Evolutionary conservation across 331 rosid genomes (phyloP).

Genomic region (Arachis monticola): DNA sequence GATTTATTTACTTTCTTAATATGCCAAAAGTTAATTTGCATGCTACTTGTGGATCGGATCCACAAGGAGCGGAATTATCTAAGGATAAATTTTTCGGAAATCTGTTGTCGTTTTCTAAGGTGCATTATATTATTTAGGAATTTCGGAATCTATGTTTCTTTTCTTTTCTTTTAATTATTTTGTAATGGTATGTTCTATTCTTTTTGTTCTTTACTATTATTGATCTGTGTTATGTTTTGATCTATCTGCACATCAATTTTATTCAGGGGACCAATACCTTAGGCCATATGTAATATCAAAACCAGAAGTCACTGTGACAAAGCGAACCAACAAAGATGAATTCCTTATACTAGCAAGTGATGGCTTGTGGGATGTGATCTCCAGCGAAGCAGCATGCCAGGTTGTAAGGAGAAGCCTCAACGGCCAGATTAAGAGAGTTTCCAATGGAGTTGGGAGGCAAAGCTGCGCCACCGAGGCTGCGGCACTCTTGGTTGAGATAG

Average conservation of each 20-base stretch:
- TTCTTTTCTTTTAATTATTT: too few species aligned
- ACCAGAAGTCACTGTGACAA: slow-evolving; percentile 83
- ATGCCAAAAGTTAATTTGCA: neutral
- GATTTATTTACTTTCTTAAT: neutral
- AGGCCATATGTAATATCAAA: slow-evolving; percentile 79
- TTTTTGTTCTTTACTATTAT: neutral
- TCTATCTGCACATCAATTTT: neutral
- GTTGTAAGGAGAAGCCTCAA: slow-evolving; percentile 68
- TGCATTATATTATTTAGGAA: neutral
- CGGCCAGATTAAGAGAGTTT: slow-evolving; percentile 43
- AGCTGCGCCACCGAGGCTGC: slow-evolving; percentile 66
- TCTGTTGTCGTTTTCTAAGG: neutral
- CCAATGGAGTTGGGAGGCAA: slow-evolving; percentile 29
- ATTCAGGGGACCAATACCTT: slow-evolving; percentile 81
- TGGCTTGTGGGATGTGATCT: slow-evolving; percentile 86
- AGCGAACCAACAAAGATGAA: slow-evolving; percentile 67
- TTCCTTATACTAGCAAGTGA: slow-evolving; percentile 86
- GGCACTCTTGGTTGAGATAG: slow-evolving; percentile 61
- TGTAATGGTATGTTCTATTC: too few species aligned
- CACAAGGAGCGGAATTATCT: neutral
- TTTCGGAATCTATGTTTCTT: neutral
- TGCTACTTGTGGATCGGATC: neutral
- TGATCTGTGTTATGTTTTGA: neutral
- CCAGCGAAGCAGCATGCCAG: slow-evolving; percentile 69
- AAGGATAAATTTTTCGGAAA: neutral